Conservation (phyloP, 768 basidiomycete genomes). For the Auricularia auricula-judae region DNA sequence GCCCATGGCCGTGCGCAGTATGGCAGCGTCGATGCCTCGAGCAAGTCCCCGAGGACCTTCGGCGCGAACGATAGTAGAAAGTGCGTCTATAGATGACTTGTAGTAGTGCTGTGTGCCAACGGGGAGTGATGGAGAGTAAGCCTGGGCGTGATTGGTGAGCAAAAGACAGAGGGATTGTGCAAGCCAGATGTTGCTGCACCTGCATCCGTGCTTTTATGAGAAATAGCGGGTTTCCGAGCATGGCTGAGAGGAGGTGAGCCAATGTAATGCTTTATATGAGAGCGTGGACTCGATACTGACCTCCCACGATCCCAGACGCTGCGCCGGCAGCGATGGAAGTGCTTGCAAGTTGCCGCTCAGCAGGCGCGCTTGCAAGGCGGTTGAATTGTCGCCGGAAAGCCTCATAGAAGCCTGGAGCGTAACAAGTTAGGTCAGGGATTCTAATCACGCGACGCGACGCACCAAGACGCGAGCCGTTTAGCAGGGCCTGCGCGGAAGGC, state of each 20-base stretch:
- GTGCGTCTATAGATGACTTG: conserved; percentile 70
- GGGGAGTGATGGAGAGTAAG: conserved; percentile 88
- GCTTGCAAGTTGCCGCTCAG: conserved; percentile 54
- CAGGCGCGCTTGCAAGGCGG: conserved; percentile 46
- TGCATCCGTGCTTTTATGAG: conserved; percentile 98
- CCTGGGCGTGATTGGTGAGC: conserved; percentile 30
- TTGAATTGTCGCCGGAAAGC: conserved; percentile 73
- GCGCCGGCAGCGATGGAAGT: conserved; percentile 85
- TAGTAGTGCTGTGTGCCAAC: conserved; percentile 94
- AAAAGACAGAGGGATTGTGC: not conserved
- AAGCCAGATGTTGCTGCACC: conserved; percentile 25
- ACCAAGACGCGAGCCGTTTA: conserved; percentile 90
- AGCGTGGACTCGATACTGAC: conserved; percentile 26
- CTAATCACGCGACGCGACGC: conserved; percentile 7
- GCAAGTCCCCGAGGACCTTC: conserved; percentile 75
- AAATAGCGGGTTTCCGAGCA: conserved; percentile 83
- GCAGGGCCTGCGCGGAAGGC: conserved; percentile 48
- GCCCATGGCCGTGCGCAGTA: conserved; percentile 90
- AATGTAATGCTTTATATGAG: not conserved
- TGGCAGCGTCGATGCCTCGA: conserved; percentile 88
- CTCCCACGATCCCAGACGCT: conserved; percentile 81
- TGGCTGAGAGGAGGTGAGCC: conserved; percentile 29
- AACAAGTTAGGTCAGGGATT: not conserved
- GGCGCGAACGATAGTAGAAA: conserved; percentile 63
- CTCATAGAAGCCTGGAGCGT: conserved; percentile 80